phyloP scores from a whole-genome alignment of 495 filamentous ascomycete genomes.

The Sporormia fimetaria region DNA sequence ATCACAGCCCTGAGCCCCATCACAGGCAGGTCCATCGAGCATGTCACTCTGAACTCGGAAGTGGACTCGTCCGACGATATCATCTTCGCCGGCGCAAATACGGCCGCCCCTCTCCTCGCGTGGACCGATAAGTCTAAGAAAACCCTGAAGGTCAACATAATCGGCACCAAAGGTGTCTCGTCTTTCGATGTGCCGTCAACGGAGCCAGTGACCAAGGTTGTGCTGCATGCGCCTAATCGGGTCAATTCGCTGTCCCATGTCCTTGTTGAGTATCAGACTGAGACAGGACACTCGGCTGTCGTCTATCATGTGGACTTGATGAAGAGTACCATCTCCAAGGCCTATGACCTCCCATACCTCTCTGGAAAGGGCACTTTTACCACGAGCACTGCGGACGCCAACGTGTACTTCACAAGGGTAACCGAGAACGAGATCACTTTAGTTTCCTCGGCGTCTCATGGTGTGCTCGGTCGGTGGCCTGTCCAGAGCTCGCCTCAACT shows the following conservation, averaged over 20 bases:
- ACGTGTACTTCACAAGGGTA: constrained; percentile 78
- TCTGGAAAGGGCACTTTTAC: constrained; percentile 64
- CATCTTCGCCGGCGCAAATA: constrained; percentile 70
- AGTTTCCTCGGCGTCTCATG: constrained; percentile 66
- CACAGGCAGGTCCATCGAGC: constrained; percentile 54
- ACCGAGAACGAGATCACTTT: constrained; percentile 60
- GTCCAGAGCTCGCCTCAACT: constrained; percentile 26
- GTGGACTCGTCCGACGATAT: constrained; percentile 55
- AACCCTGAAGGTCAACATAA: constrained; percentile 64
- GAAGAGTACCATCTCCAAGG: constrained; percentile 52
- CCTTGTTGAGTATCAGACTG: constrained; percentile 69
- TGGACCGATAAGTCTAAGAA: constrained; percentile 65
- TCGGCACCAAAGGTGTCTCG: constrained; percentile 57
- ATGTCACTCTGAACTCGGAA: constrained; percentile 58
- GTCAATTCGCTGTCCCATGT: constrained; percentile 65
- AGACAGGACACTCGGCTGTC: constrained; percentile 62
- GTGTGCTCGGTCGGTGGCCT: constrained; percentile 61
- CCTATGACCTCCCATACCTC: constrained; percentile 61
- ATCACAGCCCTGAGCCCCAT: constrained; percentile 59
- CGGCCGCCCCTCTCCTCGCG: constrained; percentile 67
- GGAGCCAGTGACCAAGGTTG: constrained; percentile 53
- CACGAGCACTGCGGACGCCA: constrained; percentile 59
- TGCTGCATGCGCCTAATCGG: constrained; percentile 60
- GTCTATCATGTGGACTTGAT: constrained; percentile 72
- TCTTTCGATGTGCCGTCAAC: constrained; percentile 41